Evolutionary conservation across 1,139 yeast genomes (phyloP).

Genomic region (Hansenula lynferdii): DNA sequence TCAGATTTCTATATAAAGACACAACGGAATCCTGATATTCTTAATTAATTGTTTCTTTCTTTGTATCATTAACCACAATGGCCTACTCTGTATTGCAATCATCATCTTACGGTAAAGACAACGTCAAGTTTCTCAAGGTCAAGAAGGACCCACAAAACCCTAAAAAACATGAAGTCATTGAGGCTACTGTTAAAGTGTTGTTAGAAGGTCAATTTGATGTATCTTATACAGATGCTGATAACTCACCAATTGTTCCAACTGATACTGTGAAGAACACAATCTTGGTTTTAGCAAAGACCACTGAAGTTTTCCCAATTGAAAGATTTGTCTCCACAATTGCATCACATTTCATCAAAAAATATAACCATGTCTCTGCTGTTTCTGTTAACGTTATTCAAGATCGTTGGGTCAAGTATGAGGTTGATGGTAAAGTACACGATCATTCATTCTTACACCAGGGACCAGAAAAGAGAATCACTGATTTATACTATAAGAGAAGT

Average conservation of each 20-base stretch:
- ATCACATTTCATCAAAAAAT: constrained; percentile 71
- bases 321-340: constrained; percentile 83
- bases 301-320: constrained; percentile 87
- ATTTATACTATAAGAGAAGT: constrained; percentile 44
- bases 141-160: constrained; percentile 71
- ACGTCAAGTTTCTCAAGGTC: constrained; percentile 87
- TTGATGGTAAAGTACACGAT: constrained; percentile 68
- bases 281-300: constrained; percentile 72
- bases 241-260: constrained; percentile 85
- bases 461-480: constrained; percentile 65
- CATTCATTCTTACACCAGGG: constrained; percentile 88
- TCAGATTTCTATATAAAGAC: too few species aligned
- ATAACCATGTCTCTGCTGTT: constrained; percentile 69
- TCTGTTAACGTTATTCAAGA: constrained; percentile 64
- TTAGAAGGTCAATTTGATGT: constrained; percentile 73
- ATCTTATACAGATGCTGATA: constrained; percentile 85
- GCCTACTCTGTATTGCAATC: constrained; percentile 27
- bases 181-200: constrained; percentile 73
- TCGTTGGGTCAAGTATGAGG: constrained; percentile 74
- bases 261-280: constrained; percentile 92
- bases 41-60: constrained; percentile 1
- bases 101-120: constrained; percentile 84
- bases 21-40: too few species aligned
- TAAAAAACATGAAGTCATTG: constrained; percentile 70
- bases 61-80: constrained; percentile 9